A percentile compares a stretch with the other conserved stretches of the same genome.
These are phyloP conservation scores for Quercus berberidifolia DNA, from an alignment of 306 rosid species.

Conservation along the genomic window DNA sequence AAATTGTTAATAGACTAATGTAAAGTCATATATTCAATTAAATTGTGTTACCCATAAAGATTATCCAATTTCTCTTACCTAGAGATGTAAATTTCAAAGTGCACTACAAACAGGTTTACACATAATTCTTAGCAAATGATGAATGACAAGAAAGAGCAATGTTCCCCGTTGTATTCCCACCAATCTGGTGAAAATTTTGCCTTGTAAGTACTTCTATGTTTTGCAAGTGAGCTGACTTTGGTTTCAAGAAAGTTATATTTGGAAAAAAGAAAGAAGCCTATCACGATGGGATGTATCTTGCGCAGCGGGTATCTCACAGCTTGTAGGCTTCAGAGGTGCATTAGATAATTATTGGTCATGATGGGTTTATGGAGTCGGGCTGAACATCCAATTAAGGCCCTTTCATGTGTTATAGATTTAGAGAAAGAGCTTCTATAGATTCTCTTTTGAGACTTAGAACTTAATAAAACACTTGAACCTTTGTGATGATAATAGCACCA, in stretches of 20 bases:
- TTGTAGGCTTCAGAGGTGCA: too few relatives aligned
- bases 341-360: too few relatives aligned
- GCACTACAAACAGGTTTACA: conserved; percentile 9
- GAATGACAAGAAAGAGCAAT: conserved; percentile 22
- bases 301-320: too few relatives aligned
- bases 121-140: conserved; percentile 23
- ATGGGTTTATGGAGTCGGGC: too few relatives aligned
- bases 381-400: neutral
- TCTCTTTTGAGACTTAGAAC: neutral
- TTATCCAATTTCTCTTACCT: neutral
- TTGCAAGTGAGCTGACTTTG: neutral
- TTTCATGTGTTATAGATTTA: neutral
- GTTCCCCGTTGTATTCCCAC: neutral
- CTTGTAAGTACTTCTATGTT: neutral
- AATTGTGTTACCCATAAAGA: conserved; percentile 11
- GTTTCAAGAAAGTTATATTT: too few relatives aligned
- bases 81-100: neutral
- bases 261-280: neutral
- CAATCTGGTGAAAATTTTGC: neutral
- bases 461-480: neutral
- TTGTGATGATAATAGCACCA: neutral
- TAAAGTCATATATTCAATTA: conserved; percentile 20
- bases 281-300: too few relatives aligned
- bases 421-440: neutral
- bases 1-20: conserved; percentile 25